Evolutionary conservation across 169 alveolate species (phyloP).

Genomic region (Eimeria tenella): DNA sequence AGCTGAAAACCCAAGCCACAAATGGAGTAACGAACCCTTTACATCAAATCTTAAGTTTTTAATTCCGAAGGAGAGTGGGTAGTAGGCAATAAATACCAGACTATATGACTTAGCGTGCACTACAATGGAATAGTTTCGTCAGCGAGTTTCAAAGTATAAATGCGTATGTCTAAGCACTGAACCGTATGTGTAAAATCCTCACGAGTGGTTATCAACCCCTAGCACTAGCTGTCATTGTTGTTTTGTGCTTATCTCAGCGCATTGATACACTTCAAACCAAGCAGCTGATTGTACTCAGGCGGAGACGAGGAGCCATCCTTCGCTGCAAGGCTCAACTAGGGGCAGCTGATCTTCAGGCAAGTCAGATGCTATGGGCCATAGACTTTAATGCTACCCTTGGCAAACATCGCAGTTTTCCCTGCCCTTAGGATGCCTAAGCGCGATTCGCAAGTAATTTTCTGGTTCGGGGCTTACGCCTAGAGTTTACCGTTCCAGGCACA

Average conservation of each 20-base stretch:
- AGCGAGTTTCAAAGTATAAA: not conserved
- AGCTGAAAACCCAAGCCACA: not conserved
- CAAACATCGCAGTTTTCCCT: not conserved
- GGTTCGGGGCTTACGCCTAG: not conserved
- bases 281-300: constrained; percentile 20
- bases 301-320: constrained; percentile 16
- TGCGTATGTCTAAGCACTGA: not conserved
- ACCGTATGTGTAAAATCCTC: not conserved
- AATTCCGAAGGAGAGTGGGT: not conserved
- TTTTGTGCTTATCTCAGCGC: not conserved
- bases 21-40: not conserved
- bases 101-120: not conserved
- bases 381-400: not conserved
- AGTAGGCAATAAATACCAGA: not conserved
- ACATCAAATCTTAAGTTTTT: not conserved
- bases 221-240: too few species aligned
- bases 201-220: not conserved
- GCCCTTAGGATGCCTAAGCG: not conserved
- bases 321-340: constrained; percentile 56
- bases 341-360: constrained; percentile 46
- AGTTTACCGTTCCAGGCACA: too few species aligned
- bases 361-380: not conserved
- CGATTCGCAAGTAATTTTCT: not conserved
- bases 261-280: constrained; percentile 27
- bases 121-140: not conserved